phyloP scores from a whole-genome alignment of 2,329 filamentous ascomycete genomes.

The Colletotrichum chlorophyti region DNA sequence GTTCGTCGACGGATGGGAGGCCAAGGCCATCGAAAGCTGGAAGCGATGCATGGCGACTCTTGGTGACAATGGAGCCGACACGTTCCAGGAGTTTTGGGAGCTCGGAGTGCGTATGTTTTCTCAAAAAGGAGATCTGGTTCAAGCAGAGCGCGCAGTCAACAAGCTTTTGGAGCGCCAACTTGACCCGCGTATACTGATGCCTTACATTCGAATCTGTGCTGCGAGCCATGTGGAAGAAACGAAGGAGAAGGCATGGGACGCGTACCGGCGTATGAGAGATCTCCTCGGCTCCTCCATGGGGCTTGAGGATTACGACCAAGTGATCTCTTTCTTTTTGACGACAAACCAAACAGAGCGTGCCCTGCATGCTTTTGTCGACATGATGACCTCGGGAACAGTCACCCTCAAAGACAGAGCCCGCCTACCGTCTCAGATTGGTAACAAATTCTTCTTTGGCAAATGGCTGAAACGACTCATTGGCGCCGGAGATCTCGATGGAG shows the following conservation, averaged over 20 bases:
- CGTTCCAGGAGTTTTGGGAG: constrained; percentile 64
- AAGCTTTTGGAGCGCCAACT: constrained; percentile 56
- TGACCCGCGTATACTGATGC: constrained; percentile 66
- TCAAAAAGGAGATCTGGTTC: constrained; percentile 61
- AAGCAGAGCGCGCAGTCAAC: constrained; percentile 63
- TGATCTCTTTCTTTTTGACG: constrained; percentile 74
- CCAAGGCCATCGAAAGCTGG: constrained; percentile 69
- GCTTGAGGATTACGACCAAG: constrained; percentile 78
- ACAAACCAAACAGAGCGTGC: constrained; percentile 71
- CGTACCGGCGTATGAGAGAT: constrained; percentile 70
- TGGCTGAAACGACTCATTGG: constrained; percentile 88
- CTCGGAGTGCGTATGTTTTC: constrained; percentile 72
- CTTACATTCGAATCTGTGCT: constrained; percentile 74
- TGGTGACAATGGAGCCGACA: constrained; percentile 51
- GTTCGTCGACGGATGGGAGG: constrained; percentile 66
- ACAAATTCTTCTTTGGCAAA: constrained; percentile 85
- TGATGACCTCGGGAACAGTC: constrained; percentile 74
- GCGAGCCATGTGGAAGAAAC: constrained; percentile 53
- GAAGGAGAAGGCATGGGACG: constrained; percentile 67
- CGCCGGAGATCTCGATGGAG: constrained; percentile 73
- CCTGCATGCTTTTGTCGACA: constrained; percentile 82
- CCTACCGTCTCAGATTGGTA: constrained; percentile 60
- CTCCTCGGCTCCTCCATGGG: constrained; percentile 66
- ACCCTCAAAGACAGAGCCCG: constrained; percentile 49
- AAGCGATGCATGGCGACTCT: constrained; percentile 61